Conservation (phyloP, 2,329 filamentous ascomycete species). For the Aspergillus pseudoterreus region DNA sequence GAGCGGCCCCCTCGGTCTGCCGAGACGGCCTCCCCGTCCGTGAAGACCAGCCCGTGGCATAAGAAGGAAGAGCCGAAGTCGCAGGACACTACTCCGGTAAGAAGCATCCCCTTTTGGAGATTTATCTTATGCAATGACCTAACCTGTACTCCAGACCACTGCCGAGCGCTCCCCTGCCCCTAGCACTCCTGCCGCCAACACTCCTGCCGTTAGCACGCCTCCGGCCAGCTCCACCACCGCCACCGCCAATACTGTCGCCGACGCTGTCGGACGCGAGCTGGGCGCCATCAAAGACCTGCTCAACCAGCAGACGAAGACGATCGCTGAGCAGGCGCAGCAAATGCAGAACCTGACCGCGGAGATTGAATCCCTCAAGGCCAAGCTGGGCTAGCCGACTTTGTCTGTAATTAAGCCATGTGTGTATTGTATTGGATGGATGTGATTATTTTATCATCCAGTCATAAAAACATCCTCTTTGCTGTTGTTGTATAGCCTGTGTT, state of each 20-base stretch:
- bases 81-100: constrained; percentile 13
- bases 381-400: constrained; percentile 49
- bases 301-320: constrained; percentile 71
- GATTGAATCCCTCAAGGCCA: constrained; percentile 77
- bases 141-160: neutral
- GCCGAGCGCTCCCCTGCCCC: constrained; percentile 24
- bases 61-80: constrained; percentile 26
- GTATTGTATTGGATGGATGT: constrained; percentile 6
- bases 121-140: neutral
- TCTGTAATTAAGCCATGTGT: neutral
- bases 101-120: no score
- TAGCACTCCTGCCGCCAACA: constrained; percentile 13
- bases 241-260: constrained; percentile 29
- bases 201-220: constrained; percentile 26
- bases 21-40: constrained; percentile 21
- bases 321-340: constrained; percentile 72
- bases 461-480: constrained; percentile 6
- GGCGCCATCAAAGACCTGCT: constrained; percentile 74
- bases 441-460: neutral
- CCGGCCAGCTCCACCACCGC: constrained; percentile 35
- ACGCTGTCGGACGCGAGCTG: constrained; percentile 62
- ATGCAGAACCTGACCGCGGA: constrained; percentile 67
- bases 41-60: constrained; percentile 28
- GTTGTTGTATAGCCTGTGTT: constrained; percentile 3
- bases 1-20: constrained; percentile 53